phyloP scores from a whole-genome alignment of 352 stramenopile genomes.

The Phytophthora sansomeana region DNA sequence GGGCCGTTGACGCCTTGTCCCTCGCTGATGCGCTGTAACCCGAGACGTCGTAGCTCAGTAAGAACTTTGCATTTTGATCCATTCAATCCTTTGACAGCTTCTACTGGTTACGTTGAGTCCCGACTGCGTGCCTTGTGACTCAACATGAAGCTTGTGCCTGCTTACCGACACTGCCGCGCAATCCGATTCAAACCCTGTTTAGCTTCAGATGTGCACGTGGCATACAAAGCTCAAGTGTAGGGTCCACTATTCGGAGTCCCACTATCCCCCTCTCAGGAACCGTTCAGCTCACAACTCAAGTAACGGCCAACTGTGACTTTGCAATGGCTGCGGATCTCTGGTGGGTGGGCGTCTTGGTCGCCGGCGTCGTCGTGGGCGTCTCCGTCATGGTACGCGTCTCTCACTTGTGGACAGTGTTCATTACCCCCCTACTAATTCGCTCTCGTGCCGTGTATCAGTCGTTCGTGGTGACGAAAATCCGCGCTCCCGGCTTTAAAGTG shows the following conservation, averaged over 20 bases:
- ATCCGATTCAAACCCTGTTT: too few relatives aligned
- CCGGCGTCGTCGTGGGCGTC: slow-evolving; percentile 55
- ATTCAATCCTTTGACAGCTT: too few relatives aligned
- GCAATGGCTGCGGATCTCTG: slow-evolving; percentile 49
- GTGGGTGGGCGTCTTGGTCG: slow-evolving; percentile 56
- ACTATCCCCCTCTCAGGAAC: slow-evolving; percentile 1
- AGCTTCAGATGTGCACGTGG: not conserved
- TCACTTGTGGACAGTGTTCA: not conserved
- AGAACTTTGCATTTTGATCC: too few relatives aligned
- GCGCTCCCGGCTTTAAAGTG: slow-evolving; percentile 73
- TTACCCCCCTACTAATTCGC: slow-evolving; percentile 7
- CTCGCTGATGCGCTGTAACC: too few relatives aligned
- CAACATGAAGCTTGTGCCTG: too few relatives aligned
- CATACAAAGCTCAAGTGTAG: slow-evolving; percentile 15
- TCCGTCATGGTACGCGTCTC: slow-evolving; percentile 51
- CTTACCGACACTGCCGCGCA: too few relatives aligned
- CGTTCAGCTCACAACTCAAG: slow-evolving; percentile 9
- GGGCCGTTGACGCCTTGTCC: too few relatives aligned
- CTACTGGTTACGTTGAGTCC: too few relatives aligned
- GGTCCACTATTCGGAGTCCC: slow-evolving; percentile 17
- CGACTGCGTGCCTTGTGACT: too few relatives aligned
- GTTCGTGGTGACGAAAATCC: slow-evolving; percentile 67
- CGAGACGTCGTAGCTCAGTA: too few relatives aligned
- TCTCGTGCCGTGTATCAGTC: slow-evolving; percentile 43
- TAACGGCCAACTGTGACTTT: not conserved